These are phyloP conservation scores for Rhynchosporium agropyri DNA, from an alignment of 2,329 filamentous ascomycete genomes.

Conservation along the genomic window DNA sequence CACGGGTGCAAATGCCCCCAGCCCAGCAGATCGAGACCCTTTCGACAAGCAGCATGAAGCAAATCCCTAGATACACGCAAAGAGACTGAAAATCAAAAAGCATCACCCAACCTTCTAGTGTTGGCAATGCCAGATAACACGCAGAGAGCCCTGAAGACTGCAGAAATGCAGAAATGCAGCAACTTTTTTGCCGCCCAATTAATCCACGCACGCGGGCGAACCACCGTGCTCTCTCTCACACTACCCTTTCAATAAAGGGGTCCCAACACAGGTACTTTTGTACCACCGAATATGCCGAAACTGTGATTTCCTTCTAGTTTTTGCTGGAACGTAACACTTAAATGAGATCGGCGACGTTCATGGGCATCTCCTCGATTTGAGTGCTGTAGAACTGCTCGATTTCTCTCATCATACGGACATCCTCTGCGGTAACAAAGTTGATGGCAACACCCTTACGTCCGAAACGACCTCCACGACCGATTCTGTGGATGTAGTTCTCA, in stretches of 20 bases:
- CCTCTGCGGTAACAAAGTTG: conserved; percentile 99
- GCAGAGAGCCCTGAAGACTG: conserved; percentile 36
- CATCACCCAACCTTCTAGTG: conserved; percentile 41
- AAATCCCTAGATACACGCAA: conserved; percentile 41
- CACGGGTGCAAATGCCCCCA: conserved; percentile 27
- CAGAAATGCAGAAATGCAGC: conserved; percentile 33
- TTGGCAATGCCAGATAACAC: conserved; percentile 38
- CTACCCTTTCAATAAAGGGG: conserved; percentile 34
- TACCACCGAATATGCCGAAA: conserved; percentile 33
- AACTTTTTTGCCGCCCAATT: conserved; percentile 42
- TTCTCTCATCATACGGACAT: conserved; percentile 99
- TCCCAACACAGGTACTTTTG: conserved; percentile 31
- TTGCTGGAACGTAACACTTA: conserved; percentile 48
- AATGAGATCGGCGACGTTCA: conserved; percentile 82
- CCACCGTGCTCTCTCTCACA: conserved; percentile 44
- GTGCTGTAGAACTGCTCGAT: conserved; percentile 99
- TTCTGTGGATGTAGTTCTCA: conserved; percentile 99
- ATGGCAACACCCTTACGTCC: conserved; percentile 99
- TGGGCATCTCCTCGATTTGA: conserved; percentile 99
- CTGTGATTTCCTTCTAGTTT: conserved; percentile 41
- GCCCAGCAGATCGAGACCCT: conserved; percentile 32
- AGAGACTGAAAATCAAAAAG: conserved; percentile 37
- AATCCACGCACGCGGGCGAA: conserved; percentile 42
- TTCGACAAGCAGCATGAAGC: conserved; percentile 35
- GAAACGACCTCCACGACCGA: conserved; percentile 99